These are phyloP conservation scores for Mytilinidion resinicola DNA, from an alignment of 495 filamentous ascomycete species.

Conservation along the genomic window DNA sequence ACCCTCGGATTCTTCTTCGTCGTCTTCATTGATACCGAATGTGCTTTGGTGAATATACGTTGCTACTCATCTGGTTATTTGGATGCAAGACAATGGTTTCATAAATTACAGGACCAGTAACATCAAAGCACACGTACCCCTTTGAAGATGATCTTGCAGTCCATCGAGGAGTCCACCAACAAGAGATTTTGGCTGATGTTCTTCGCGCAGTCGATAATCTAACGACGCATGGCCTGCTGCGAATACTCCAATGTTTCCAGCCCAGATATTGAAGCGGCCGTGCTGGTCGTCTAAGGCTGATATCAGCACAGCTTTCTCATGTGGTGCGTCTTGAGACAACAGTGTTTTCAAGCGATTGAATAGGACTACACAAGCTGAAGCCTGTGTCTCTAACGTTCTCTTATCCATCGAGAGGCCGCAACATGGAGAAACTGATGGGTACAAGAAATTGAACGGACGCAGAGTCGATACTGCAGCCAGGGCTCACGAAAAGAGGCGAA, in stretches of 20 bases:
- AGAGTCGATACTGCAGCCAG: too few species aligned
- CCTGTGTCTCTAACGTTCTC: neutral
- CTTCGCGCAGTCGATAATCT: neutral
- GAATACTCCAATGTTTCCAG: neutral
- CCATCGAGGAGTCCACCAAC: neutral
- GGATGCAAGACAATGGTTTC: neutral
- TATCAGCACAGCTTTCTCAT: neutral
- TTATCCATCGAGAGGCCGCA: neutral
- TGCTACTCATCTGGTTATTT: neutral
- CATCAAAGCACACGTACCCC: neutral
- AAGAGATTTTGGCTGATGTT: neutral
- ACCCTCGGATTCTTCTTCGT: neutral
- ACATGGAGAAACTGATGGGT: too few species aligned
- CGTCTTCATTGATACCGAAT: neutral
- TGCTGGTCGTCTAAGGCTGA: neutral
- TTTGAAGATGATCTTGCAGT: neutral
- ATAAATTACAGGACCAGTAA: neutral
- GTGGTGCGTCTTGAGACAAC: neutral
- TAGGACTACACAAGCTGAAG: neutral
- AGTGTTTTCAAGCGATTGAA: neutral
- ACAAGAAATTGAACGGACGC: too few species aligned
- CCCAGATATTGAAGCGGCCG: conserved; percentile 1
- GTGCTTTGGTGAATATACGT: neutral
- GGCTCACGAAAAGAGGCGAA: too few species aligned
- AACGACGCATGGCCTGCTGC: neutral